Evolutionary conservation across 2,329 filamentous ascomycete genomes (phyloP).

Genomic region (Pseudogymnoascus sp.): DNA sequence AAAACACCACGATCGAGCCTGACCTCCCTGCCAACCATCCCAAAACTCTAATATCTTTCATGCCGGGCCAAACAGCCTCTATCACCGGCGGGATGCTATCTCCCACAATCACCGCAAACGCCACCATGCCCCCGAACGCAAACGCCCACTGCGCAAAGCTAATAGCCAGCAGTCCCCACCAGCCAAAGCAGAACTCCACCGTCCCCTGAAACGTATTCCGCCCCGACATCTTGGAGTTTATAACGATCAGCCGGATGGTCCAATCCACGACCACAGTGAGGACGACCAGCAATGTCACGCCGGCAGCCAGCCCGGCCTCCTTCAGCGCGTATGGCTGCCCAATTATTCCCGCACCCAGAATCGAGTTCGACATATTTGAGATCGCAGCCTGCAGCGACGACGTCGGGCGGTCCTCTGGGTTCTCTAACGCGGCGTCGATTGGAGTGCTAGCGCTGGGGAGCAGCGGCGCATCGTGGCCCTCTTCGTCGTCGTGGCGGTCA

Average conservation of each 20-base stretch:
- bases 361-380: conserved; percentile 99
- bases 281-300: conserved; percentile 65
- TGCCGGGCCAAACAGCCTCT: conserved; percentile 67
- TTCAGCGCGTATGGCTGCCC: conserved; percentile 92
- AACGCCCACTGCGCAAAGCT: conserved; percentile 91
- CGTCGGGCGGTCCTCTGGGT: conserved; percentile 52
- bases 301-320: conserved; percentile 79
- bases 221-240: conserved; percentile 94
- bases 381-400: conserved; percentile 82
- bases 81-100: conserved; percentile 93
- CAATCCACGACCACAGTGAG: conserved; percentile 87
- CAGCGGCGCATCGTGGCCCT: conserved; percentile 29
- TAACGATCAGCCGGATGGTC: conserved; percentile 94
- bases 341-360: conserved; percentile 72
- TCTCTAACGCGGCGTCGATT: conserved; percentile 42
- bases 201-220: conserved; percentile 92
- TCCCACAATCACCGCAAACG: conserved; percentile 94
- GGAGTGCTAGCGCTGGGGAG: conserved; percentile 1
- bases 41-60: conserved; percentile 65
- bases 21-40: conserved; percentile 74
- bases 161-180: conserved; percentile 79
- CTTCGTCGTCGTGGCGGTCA: not conserved
- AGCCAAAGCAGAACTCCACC: conserved; percentile 90
- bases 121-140: conserved; percentile 97
- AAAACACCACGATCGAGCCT: conserved; percentile 80